Evolutionary conservation across 202 grass and related monocot species (phyloP).

Genomic region (Brachypodium distachyon): DNA sequence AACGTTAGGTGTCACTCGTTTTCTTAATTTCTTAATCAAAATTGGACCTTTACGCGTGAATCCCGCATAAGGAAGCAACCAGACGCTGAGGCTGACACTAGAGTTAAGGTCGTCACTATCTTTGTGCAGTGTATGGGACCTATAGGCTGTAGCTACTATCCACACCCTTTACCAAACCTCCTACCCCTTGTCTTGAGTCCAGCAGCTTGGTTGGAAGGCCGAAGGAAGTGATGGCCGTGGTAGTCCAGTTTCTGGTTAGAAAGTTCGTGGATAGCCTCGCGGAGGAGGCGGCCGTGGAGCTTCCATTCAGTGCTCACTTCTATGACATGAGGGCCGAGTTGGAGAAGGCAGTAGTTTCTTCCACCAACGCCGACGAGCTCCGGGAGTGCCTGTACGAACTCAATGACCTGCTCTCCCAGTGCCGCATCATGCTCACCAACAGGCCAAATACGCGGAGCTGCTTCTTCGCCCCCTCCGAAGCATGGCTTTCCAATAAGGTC

Average conservation of each 20-base stretch:
- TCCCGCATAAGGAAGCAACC: neutral
- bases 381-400: slow-evolving; percentile 41
- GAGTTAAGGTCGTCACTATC: neutral
- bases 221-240: slow-evolving; percentile 19
- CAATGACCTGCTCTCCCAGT: slow-evolving; percentile 34
- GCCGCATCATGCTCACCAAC: slow-evolving; percentile 5
- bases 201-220: neutral
- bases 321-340: slow-evolving; percentile 13
- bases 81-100: neutral
- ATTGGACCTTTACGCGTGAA: neutral
- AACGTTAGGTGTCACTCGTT: neutral
- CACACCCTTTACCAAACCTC: neutral
- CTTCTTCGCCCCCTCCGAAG: slow-evolving; percentile 4
- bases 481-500: slow-evolving; percentile 9
- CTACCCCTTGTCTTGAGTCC: neutral
- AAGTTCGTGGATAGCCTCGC: slow-evolving; percentile 28
- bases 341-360: slow-evolving; percentile 22
- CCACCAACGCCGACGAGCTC: slow-evolving; percentile 33
- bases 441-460: neutral
- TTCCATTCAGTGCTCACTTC: slow-evolving; percentile 35
- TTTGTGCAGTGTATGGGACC: no score
- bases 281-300: neutral
- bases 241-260: slow-evolving; percentile 29
- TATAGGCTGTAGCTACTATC: no score
- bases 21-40: neutral